Evolutionary conservation across 2,329 filamentous ascomycete genomes (phyloP), one percentile per base, ranked within the genome.

Genomic region (Hypoxylon sp.): DNA sequence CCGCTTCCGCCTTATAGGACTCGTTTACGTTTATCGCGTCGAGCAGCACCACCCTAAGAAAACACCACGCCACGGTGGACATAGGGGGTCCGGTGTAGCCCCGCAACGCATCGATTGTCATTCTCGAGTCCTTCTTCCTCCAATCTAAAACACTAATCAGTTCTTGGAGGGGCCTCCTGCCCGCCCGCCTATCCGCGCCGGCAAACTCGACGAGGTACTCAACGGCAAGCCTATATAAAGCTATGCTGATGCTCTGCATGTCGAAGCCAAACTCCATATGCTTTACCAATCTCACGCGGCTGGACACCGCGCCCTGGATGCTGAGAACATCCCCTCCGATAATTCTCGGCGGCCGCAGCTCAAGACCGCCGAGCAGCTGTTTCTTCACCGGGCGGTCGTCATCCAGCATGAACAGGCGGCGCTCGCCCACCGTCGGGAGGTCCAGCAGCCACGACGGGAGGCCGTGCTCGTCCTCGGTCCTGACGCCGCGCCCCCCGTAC

Each of bases 151-250:
- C 46, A 8, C 34, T 26, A 1, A 49, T 17, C 46, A 49, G 19
- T 6, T n/a, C 28, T 13, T 20, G 46, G 3, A 49, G 13, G 15
- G 46, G 46, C 15, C 26, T 32, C 26, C n/a, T 34, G 15, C 15
- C n/a, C 26, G 2, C 15, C 15, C 15, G 10, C 13, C 15, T 19
- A 1, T 10, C 17, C 10, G 15, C 17, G 7, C 32, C 22, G 10
- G 17, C 50, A 20, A 53, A 53, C 11, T 53, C 50, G 22, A 11
- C 20, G 37, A 53, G 19, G 17, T 53, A 53, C 11, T 53, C 34
- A 19, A 53, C 22, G 15, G 2, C 41, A 28, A 53, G 37, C 13
- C 41, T 37, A 6, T n/a, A 4, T 6, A 37, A 34, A 34, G 3
- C 11, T 13, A 4, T 15, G 32, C 1, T 15, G 13, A 34, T 13